Base-by-base conservation (phyloP, 768 basidiomycete genomes). In the Termitomyces sp. region DNA sequence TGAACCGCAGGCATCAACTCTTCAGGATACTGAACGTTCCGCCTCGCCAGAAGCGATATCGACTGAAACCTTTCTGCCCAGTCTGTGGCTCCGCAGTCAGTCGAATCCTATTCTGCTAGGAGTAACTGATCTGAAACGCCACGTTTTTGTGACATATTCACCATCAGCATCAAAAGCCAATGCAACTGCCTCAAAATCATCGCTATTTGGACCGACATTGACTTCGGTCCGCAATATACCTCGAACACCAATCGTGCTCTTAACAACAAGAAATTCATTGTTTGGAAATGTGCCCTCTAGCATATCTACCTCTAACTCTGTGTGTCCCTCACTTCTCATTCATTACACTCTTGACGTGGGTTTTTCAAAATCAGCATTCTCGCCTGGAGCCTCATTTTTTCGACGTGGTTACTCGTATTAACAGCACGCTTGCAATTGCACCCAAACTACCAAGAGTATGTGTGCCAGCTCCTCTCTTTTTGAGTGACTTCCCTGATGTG, bases 351-450 rank as follows among this genome's bases (percentile, higher is more conserved):
- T 56, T 36, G 18, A 46, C 34, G 50, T 13, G 10, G 12, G 10
- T 18, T 41, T 37, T 7, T 26, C 5, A 16, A 15, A 29, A 28
- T 29, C n/a, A 50, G 51, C 50, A 39, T 58, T 41, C 55, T 29
- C 42, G 51, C n/a, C 36, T 37, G 20, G 39, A 42, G 51, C 60
- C 69, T 37, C 72, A 69, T 34, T 86, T 88, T 65, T 70, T 74
- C 33, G 80, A 81, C 20, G 71, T 90, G 16, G 76, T 88, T 26
- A 70, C 78, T n/a, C 82, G 77, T 59, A 90, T 92, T 52, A 87
- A 91, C 65, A 78, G 80, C 54, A 79, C 81, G 20, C 73, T 92
- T 26, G 77, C 81, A 5, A 77, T 90, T 63, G 78, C 79, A 15
- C 87, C 88, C 8, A 69, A 77, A 4, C 67, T 78, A 36, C 78